phyloP scores from a whole-genome alignment of 306 rosid species.

The Leucaena leucocephala region DNA sequence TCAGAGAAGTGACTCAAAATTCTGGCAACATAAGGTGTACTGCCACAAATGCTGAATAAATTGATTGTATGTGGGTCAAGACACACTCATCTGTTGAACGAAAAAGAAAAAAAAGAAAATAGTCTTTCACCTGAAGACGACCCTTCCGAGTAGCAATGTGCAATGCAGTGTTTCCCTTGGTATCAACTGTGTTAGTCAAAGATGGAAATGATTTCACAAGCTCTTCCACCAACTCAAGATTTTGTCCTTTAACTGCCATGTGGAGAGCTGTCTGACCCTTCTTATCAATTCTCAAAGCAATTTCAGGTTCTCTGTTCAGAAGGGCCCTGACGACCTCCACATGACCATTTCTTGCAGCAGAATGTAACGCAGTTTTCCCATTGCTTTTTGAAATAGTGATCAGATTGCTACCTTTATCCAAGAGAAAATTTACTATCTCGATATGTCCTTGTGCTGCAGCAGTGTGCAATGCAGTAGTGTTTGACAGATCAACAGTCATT shows the following conservation, averaged over 20 bases:
- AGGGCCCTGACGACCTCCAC: constrained; percentile 64
- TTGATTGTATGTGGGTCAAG: constrained; percentile 18
- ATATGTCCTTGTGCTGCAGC: constrained; percentile 79
- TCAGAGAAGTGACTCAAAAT: constrained; percentile 18
- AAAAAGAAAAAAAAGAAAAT: constrained; percentile 9
- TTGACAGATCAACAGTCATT: constrained; percentile 74
- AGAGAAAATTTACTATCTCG: constrained; percentile 59
- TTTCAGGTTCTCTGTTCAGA: constrained; percentile 59
- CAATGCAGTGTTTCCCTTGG: constrained; percentile 75
- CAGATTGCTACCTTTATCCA: constrained; percentile 53
- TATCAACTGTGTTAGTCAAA: constrained; percentile 59
- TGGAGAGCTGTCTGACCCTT: constrained; percentile 88
- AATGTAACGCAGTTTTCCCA: constrained; percentile 79
- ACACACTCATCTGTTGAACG: constrained; percentile 4
- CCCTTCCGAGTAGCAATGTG: constrained; percentile 74
- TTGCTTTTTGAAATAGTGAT: constrained; percentile 67
- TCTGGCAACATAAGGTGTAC: constrained; percentile 8
- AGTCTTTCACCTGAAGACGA: constrained; percentile 57
- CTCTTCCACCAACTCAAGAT: constrained; percentile 62
- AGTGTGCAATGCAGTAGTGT: constrained; percentile 80
- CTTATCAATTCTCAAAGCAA: constrained; percentile 58
- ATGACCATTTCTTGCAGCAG: constrained; percentile 78
- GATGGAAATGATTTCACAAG: constrained; percentile 53
- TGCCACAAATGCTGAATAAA: constrained; percentile 18
- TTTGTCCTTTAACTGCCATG: constrained; percentile 83